phyloP scores from a whole-genome alignment of 192 early-diverging fungal genomes.

The Podochytrium sp. region DNA sequence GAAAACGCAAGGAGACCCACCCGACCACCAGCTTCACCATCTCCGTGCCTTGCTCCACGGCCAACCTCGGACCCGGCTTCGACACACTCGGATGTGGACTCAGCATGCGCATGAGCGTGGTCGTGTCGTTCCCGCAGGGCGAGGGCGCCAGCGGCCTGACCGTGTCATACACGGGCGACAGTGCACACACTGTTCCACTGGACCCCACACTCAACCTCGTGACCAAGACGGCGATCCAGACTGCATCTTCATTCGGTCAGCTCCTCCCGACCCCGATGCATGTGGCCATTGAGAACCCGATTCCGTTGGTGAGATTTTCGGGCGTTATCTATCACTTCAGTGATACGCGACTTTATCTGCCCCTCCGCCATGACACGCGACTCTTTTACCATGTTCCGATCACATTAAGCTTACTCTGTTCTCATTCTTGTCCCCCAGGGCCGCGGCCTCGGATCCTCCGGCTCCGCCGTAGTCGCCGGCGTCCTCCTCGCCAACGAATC shows the following conservation, averaged over 20 bases:
- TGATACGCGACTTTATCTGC: too few species aligned
- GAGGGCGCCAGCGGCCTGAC: conserved; percentile 18
- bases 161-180: conserved; percentile 66
- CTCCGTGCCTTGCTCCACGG: conserved; percentile 91
- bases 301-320: conserved; percentile 67
- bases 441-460: conserved; percentile 95
- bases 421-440: conserved; percentile 41
- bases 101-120: conserved; percentile 81
- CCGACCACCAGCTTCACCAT: conserved; percentile 51
- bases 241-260: conserved; percentile 70
- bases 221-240: conserved; percentile 89
- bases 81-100: conserved; percentile 92
- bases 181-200: conserved; percentile 78
- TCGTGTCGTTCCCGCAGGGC: conserved; percentile 26
- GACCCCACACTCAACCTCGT: conserved; percentile 83
- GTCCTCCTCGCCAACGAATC: conserved; percentile 80
- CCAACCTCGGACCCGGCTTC: conserved; percentile 98
- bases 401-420: neutral
- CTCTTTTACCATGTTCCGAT: neutral
- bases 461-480: conserved; percentile 94
- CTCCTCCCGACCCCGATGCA: conserved; percentile 66
- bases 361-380: neutral
- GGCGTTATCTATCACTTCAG: neutral
- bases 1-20: neutral
- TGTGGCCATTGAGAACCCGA: conserved; percentile 85